These are phyloP conservation scores for Psophocarpus tetragonolobus DNA, from an alignment of 306 rosid genomes.

Conservation along the genomic window DNA sequence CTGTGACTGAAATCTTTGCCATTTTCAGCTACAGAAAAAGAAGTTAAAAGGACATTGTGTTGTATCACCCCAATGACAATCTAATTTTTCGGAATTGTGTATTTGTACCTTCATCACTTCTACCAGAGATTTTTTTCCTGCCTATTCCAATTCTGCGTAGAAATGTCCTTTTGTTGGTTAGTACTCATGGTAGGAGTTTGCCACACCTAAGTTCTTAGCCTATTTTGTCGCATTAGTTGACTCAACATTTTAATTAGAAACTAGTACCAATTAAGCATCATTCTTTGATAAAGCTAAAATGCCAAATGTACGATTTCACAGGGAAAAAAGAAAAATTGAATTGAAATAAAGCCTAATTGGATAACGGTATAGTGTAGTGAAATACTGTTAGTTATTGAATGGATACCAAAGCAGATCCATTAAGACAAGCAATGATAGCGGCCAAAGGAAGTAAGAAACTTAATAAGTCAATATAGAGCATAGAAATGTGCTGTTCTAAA, in stretches of 20 bases:
- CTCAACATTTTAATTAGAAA: slow-evolving; percentile 34
- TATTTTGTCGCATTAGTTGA: slow-evolving; percentile 42
- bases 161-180: slow-evolving; percentile 9
- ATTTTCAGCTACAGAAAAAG: not conserved
- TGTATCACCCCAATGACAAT: not conserved
- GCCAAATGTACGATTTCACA: slow-evolving; percentile 28
- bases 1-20: not conserved
- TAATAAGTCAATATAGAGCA: slow-evolving; percentile 8
- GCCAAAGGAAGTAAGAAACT: slow-evolving; percentile 8
- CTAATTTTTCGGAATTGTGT: not conserved
- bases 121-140: not conserved
- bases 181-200: slow-evolving; percentile 10
- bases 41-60: not conserved
- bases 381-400: slow-evolving; percentile 31
- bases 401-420: slow-evolving; percentile 24
- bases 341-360: slow-evolving; percentile 24
- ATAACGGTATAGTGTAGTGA: slow-evolving; percentile 18
- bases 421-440: slow-evolving; percentile 9
- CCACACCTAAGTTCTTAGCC: slow-evolving; percentile 16
- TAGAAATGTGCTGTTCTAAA: slow-evolving; percentile 24
- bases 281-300: slow-evolving; percentile 33
- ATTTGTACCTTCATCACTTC: slow-evolving; percentile 24
- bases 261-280: slow-evolving; percentile 28
- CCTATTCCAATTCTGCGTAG: slow-evolving; percentile 3
- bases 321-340: not conserved